Evolutionary conservation across 805 yeast species (phyloP).

Genomic region (Cyberlindnera saturnus): DNA sequence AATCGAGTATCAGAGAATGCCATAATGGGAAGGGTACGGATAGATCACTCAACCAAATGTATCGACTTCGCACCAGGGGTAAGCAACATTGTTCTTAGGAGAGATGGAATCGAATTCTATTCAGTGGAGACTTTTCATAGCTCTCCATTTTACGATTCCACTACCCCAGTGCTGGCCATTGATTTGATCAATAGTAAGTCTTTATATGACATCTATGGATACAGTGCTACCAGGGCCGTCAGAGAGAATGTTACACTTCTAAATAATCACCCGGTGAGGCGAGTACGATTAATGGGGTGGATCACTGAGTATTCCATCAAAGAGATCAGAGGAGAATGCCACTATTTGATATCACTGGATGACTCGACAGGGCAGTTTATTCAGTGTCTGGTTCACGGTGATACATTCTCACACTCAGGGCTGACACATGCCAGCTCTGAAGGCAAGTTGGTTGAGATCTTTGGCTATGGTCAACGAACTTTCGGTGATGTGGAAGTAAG

Average conservation of each 20-base stretch:
- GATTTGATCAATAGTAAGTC: constrained; percentile 23
- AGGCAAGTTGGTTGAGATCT: constrained; percentile 23
- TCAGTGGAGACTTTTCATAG: constrained; percentile 29
- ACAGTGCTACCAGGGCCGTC: constrained; percentile 16
- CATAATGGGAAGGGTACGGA: background rate
- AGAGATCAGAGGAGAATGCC: constrained; percentile 9
- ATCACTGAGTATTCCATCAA: constrained; percentile 26
- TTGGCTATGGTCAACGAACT: constrained; percentile 21
- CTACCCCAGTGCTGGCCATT: constrained; percentile 26
- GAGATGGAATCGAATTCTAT: constrained; percentile 27
- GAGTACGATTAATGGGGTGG: constrained; percentile 31
- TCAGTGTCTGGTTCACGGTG: constrained; percentile 22
- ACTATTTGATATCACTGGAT: constrained; percentile 24
- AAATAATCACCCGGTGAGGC: constrained; percentile 37
- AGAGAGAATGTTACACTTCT: constrained; percentile 25
- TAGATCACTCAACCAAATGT: background rate
- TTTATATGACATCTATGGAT: constrained; percentile 23
- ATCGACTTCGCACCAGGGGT: constrained; percentile 23
- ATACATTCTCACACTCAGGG: constrained; percentile 19
- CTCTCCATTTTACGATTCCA: constrained; percentile 24
- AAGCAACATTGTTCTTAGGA: constrained; percentile 21
- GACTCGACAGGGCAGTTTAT: constrained; percentile 27
- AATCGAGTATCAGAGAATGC: background rate
- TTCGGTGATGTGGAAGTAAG: constrained; percentile 25
- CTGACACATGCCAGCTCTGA: constrained; percentile 16